A percentile compares a stretch with the other conserved stretches of the same genome.
Conservation (phyloP, 768 basidiomycete genomes). For the Podaxis sp. region DNA sequence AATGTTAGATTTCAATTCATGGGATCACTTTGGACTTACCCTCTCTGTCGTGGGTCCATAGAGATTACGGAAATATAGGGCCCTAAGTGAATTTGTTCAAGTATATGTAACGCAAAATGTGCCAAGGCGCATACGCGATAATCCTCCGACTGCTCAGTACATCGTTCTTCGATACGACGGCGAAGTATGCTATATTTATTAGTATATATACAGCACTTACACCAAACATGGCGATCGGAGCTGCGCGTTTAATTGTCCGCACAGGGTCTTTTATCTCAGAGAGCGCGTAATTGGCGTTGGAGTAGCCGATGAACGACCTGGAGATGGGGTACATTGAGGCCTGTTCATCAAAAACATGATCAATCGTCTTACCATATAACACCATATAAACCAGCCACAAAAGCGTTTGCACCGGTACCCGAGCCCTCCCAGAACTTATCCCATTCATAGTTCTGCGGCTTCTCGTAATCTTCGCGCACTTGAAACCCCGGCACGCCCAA, state of each 20-base stretch:
- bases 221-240: slow-evolving; percentile 60
- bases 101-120: no score
- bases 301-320: slow-evolving; percentile 75
- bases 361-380: slow-evolving; percentile 59
- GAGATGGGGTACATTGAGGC: neutral
- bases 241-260: slow-evolving; percentile 68
- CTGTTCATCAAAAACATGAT: neutral
- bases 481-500: slow-evolving; percentile 47
- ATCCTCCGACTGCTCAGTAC: slow-evolving; percentile 65
- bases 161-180: slow-evolving; percentile 68
- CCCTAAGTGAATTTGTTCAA: slow-evolving; percentile 33
- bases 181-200: slow-evolving; percentile 74
- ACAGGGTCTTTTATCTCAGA: slow-evolving; percentile 72
- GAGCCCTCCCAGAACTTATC: slow-evolving; percentile 63
- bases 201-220: slow-evolving; percentile 63
- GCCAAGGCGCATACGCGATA: slow-evolving; percentile 54
- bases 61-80: slow-evolving; percentile 73
- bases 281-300: slow-evolving; percentile 73
- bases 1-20: neutral
- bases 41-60: slow-evolving; percentile 63
- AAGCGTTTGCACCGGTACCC: slow-evolving; percentile 53
- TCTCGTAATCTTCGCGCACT: slow-evolving; percentile 49
- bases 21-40: slow-evolving; percentile 32
- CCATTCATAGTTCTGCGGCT: slow-evolving; percentile 61
- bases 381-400: slow-evolving; percentile 64